phyloP scores from a whole-genome alignment of 805 yeast genomes.

The Kuraishia molischiana region DNA sequence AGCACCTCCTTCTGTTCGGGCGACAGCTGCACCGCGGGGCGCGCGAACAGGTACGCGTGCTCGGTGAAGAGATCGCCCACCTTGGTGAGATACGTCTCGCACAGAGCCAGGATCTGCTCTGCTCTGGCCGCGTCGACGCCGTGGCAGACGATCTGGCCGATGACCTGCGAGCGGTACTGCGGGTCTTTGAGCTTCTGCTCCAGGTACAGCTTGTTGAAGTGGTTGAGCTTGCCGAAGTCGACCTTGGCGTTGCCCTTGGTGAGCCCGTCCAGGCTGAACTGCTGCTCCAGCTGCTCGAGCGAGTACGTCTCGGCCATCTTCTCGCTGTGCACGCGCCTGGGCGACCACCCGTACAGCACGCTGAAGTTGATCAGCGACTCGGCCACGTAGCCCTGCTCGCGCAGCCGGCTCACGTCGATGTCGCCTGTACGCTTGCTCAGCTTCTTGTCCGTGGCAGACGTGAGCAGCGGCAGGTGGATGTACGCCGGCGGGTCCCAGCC shows the following conservation, averaged over 20 bases:
- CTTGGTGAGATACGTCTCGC: conserved; percentile 41
- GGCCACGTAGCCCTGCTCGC: conserved; percentile 59
- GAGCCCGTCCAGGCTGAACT: conserved; percentile 59
- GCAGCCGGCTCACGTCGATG: conserved; percentile 53
- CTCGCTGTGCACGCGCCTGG: conserved; percentile 45
- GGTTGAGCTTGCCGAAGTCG: conserved; percentile 62
- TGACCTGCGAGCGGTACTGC: conserved; percentile 22
- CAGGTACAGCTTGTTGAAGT: conserved; percentile 69
- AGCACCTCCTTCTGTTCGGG: conserved; percentile 1
- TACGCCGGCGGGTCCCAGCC: conserved; percentile 78
- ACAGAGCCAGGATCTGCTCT: conserved; percentile 28
- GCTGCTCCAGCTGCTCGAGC: conserved; percentile 37
- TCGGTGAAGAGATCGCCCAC: conserved; percentile 38
- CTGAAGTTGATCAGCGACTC: conserved; percentile 84
- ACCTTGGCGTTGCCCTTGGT: conserved; percentile 95
- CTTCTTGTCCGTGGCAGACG: conserved; percentile 64
- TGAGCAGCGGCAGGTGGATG: conserved; percentile 84
- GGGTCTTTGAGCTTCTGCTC: conserved; percentile 29
- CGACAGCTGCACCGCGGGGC: conserved; percentile 5
- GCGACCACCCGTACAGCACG: conserved; percentile 93
- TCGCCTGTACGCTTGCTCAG: conserved; percentile 83
- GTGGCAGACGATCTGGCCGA: conserved; percentile 24
- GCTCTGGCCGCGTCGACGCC: conserved; percentile 15
- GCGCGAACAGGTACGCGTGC: conserved; percentile 39
- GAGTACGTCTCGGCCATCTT: conserved; percentile 41